A percentile compares a stretch with the other conserved stretches of the same genome.
Conservation (phyloP, 2,329 filamentous ascomycete species). For the Beauveria brongniartii region DNA sequence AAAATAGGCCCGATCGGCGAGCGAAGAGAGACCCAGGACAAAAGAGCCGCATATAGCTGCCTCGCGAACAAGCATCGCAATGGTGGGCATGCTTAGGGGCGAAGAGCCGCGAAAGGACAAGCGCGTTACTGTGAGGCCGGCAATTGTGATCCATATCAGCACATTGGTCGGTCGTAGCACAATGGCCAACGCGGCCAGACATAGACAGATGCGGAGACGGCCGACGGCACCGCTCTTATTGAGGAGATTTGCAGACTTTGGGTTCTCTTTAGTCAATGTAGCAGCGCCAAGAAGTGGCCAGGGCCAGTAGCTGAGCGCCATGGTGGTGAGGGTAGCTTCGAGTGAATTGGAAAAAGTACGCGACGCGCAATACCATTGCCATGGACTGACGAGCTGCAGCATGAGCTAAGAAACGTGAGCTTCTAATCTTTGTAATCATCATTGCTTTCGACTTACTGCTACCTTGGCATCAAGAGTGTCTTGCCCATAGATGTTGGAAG, state of each 20-base stretch:
- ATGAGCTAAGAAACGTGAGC: constrained; percentile 23
- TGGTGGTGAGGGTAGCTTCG: constrained; percentile 78
- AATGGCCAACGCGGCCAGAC: constrained; percentile 73
- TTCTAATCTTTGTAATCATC: background rate
- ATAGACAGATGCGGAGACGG: constrained; percentile 49
- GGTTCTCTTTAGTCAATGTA: constrained; percentile 31
- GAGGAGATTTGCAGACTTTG: constrained; percentile 21
- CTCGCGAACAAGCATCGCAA: constrained; percentile 53
- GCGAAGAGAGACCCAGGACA: constrained; percentile 54
- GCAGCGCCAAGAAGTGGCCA: constrained; percentile 58
- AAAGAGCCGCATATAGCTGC: constrained; percentile 53
- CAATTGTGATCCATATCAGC: constrained; percentile 71
- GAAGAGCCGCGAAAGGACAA: constrained; percentile 28
- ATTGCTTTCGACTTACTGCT: constrained; percentile 45
- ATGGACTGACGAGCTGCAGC: constrained; percentile 43
- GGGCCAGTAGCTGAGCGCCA: constrained; percentile 77
- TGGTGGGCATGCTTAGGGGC: constrained; percentile 33
- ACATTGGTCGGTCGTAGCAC: constrained; percentile 84
- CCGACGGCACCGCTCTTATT: constrained; percentile 18
- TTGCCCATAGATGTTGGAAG: constrained; percentile 62
- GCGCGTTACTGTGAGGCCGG: constrained; percentile 36
- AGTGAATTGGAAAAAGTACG: constrained; percentile 91
- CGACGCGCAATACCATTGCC: constrained; percentile 95
- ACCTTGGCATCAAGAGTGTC: constrained; percentile 57
- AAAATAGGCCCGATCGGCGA: constrained; percentile 74